Evolutionary conservation across 2,329 filamentous ascomycete species (phyloP).

Genomic region (Calonectria ilicicola): DNA sequence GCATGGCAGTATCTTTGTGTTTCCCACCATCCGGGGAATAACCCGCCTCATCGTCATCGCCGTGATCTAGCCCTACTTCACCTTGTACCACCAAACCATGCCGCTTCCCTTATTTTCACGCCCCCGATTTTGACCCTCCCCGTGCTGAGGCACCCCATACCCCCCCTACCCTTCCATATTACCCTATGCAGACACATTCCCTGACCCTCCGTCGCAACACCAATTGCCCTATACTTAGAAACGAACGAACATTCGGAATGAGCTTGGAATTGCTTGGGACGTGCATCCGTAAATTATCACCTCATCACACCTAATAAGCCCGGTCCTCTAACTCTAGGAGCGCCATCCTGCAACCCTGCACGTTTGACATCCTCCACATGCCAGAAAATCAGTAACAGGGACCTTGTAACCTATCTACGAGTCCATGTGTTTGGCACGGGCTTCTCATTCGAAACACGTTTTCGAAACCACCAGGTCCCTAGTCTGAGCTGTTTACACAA

Average conservation of each 20-base stretch:
- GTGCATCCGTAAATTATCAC: not conserved
- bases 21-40: slow-evolving; percentile 6
- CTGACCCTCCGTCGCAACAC: not conserved
- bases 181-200: too few relatives aligned
- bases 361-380: not conserved
- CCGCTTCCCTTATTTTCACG: not conserved
- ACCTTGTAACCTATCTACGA: not conserved
- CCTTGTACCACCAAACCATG: not conserved
- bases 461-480: slow-evolving; percentile 15
- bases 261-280: not conserved
- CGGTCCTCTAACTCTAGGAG: not conserved
- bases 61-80: not conserved
- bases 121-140: not conserved
- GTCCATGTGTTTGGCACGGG: slow-evolving; percentile 10
- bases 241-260: not conserved
- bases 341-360: not conserved
- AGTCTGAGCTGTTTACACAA: slow-evolving; percentile 4
- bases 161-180: too few relatives aligned
- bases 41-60: not conserved
- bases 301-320: not conserved
- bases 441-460: slow-evolving; percentile 9
- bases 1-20: not conserved
- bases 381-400: not conserved
- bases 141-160: not conserved
- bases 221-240: slow-evolving; percentile 10